Base-by-base conservation (phyloP, 139 green algal species). In the Spirogloea muscicola region DNA sequence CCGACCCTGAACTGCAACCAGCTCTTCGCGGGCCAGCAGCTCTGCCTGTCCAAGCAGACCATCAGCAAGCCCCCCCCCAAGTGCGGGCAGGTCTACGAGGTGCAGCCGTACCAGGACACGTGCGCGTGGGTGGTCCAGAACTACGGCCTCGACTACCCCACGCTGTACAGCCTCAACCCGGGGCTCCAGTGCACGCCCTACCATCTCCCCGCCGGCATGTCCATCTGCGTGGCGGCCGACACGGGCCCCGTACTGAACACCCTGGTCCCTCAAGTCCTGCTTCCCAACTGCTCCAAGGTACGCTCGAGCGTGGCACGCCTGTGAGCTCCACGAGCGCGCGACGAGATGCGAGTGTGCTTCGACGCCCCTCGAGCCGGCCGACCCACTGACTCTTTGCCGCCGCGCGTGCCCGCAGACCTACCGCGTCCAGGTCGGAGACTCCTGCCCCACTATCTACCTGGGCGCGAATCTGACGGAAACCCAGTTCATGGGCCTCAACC, bases 401-500 rank as follows among this genome's bases (percentile, higher is more conserved):
- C 37, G 52, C 6, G 5, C 29, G 5, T 68, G 65, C 49, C 13
- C 40, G 18, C 42, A 60, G 21, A 65, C 48, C 31, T 65, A 74
- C 65, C 18, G 65, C 2, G 65, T 74, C 31, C 51, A 74, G 16
- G 18, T 2, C 3, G 65, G 67, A 0, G 67, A 76, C 67, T 68
- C 16, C 41, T 76, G 67, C 29, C 67, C 67, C 49, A 66, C n/a
- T 7, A 33, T 76, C 27, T 76, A 49, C 49, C 27, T 27, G 49
- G 67, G 49, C 7, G 49, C 49, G 49, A 76, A 68, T 16, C 39
- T 76, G 31, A 66, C 67, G 10, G 49, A 37, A 3, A 13, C 42
- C 18, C 36, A 43, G 3, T 76, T 76, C 67, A 6, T 38, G 0
- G 1, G 25, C 1, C 39, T 76, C 51, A 76, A 76, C 49, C 67